Evolutionary conservation across 345 rosid genomes (phyloP), one percentile per base, ranked within the genome.

Genomic region (Physaria fendleri): DNA sequence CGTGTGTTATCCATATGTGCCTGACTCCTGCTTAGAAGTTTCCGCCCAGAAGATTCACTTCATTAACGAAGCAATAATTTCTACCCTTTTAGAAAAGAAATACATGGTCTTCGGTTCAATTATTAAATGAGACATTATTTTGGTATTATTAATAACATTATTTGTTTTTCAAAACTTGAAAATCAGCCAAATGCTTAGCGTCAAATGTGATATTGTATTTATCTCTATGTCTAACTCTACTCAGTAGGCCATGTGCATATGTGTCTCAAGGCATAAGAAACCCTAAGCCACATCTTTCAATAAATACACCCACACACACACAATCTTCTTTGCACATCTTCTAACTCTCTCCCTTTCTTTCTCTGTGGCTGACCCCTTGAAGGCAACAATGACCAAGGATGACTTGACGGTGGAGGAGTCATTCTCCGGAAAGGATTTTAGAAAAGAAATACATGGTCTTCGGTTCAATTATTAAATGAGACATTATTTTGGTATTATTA

Each of bases 131-230:
- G 6, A 21, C 48, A 5, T 11, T 42, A 8, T 41, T 43, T 21
- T 5, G 27, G 27, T 3, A 43, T 43, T 20, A 20, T n/a, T n/a
- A n/a, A n/a, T n/a, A n/a, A n/a, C n/a, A n/a, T n/a, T 48, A 65
- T 35, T 16, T 12, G 6, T 54, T 25, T 46, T 25, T n/a, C n/a
- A 21, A 32, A 56, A 56, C 28, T 48, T 48, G 22, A 17, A 12
- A 40, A 49, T 48, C 51, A 11, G 59, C 71, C 71, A 66, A 66
- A 66, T 7, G 51, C 65, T 34, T 30, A 16, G 18, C 44, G 49
- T 40, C 50, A 66, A 57, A 47, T 21, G 15, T 27, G 24, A 22
- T 48, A 21, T 48, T 66, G 64, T 40, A 57, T 29, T 40, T 57
- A 57, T 39, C 71, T 48, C 12, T 30, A 37, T 23, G 51, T 57